Conservation (phyloP, 345 rosid species). For the Citrus unshiu region DNA sequence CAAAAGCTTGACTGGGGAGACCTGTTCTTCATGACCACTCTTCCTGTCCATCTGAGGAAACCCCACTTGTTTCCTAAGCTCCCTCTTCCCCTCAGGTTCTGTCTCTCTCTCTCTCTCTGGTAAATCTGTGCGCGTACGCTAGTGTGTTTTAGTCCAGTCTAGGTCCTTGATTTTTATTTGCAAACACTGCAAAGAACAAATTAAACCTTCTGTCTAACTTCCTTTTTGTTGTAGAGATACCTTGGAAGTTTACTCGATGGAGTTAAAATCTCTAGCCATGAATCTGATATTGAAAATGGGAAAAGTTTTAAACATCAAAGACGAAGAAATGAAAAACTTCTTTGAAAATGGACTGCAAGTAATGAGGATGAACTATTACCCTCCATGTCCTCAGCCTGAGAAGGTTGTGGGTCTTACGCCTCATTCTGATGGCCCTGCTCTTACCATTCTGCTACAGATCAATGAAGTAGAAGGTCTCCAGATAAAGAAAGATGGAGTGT, state of each 20-base stretch:
- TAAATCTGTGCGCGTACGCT: too few relatives aligned
- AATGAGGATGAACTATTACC: constrained; percentile 33
- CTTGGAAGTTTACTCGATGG: neutral
- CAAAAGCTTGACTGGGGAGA: neutral
- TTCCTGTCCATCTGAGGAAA: too few relatives aligned
- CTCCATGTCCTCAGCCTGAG: constrained; percentile 34
- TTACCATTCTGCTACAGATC: constrained; percentile 30
- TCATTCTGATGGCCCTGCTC: constrained; percentile 24
- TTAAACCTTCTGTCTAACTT: too few relatives aligned
- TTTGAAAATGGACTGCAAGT: constrained; percentile 13
- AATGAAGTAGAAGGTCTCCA: constrained; percentile 34
- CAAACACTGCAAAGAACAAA: too few relatives aligned
- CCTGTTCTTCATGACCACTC: neutral
- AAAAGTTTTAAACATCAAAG: constrained; percentile 14
- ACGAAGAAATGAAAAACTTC: constrained; percentile 19
- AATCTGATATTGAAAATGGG: constrained; percentile 9
- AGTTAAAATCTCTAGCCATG: constrained; percentile 12
- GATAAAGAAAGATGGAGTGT: constrained; percentile 27
- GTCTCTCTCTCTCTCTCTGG: neutral
- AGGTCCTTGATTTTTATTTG: too few relatives aligned
- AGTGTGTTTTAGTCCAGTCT: too few relatives aligned
- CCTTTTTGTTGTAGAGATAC: neutral
- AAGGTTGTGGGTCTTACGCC: constrained; percentile 31
- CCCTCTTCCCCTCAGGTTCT: neutral
- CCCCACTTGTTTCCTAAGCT: too few relatives aligned